A percentile compares a stretch with the other conserved stretches of the same genome.
Conservation (phyloP, 2,329 filamentous ascomycete genomes). For the Gnomoniopsis smithogilvyi region DNA sequence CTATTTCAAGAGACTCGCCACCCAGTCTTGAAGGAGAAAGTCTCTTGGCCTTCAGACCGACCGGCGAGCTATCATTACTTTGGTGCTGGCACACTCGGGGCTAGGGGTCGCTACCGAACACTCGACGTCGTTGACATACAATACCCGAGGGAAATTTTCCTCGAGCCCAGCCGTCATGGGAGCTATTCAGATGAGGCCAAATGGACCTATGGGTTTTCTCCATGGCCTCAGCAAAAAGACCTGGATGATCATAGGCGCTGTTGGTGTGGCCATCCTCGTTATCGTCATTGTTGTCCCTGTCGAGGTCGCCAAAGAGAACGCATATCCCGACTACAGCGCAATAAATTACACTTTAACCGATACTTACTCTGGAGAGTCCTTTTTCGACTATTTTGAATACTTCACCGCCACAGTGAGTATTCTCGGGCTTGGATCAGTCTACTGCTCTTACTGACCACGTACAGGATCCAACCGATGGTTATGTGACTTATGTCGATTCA, state of each 20-base stretch:
- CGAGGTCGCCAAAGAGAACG: conserved; percentile 31
- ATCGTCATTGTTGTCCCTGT: conserved; percentile 46
- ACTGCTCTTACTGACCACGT: neutral
- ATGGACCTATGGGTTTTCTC: neutral
- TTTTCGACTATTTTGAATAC: conserved; percentile 34
- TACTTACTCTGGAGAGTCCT: conserved; percentile 45
- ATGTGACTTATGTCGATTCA: conserved; percentile 51
- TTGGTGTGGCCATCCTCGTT: conserved; percentile 39
- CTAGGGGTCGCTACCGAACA: too few species aligned
- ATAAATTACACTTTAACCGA: conserved; percentile 47
- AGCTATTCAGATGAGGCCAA: conserved; percentile 16
- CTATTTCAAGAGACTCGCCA: too few species aligned
- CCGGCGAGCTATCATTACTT: too few species aligned
- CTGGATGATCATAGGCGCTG: conserved; percentile 40
- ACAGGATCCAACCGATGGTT: conserved; percentile 30
- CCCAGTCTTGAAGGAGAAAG: too few species aligned
- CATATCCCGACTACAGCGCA: conserved; percentile 46
- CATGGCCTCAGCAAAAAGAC: conserved; percentile 50
- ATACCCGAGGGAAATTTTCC: too few species aligned
- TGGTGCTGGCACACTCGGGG: too few species aligned
- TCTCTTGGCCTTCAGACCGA: too few species aligned
- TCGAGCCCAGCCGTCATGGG: too few species aligned
- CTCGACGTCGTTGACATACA: too few species aligned
- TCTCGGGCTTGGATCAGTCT: too few species aligned
- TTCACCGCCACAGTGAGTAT: neutral